Conservation (phyloP, 352 stramenopile genomes). For the Globisporangium rhizosaccharum region DNA sequence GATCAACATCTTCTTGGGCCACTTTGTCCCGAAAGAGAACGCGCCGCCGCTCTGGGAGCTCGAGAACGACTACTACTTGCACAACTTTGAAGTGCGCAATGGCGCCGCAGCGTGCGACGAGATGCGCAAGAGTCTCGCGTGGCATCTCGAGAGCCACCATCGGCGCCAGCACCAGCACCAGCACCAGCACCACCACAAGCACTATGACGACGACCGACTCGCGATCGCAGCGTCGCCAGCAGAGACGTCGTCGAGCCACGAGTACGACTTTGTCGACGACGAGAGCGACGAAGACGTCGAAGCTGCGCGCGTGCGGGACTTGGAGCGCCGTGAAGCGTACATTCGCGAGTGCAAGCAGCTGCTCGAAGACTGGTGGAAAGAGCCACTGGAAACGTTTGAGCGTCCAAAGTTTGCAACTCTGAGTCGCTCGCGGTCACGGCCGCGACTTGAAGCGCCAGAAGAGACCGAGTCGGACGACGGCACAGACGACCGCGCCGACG, state of each 20-base stretch:
- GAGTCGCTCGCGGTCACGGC: conserved; percentile 8
- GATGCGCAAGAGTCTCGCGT: conserved; percentile 51
- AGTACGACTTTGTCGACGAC: conserved; percentile 20
- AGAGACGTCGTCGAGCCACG: conserved; percentile 16
- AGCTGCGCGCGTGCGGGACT: conserved; percentile 19
- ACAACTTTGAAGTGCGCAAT: conserved; percentile 87
- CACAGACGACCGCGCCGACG: not conserved
- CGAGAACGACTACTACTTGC: conserved; percentile 88
- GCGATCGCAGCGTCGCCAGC: conserved; percentile 1
- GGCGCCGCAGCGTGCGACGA: conserved; percentile 53
- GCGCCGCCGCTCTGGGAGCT: conserved; percentile 76
- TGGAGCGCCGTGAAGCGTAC: conserved; percentile 66
- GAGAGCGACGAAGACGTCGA: conserved; percentile 19
- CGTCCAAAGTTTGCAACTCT: conserved; percentile 20
- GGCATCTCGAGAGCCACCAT: conserved; percentile 58
- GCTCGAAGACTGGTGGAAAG: conserved; percentile 84
- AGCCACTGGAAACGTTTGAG: conserved; percentile 77
- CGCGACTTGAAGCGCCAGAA: conserved; percentile 7
- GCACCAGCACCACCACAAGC: conserved; percentile 21
- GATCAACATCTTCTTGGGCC: conserved; percentile 99
- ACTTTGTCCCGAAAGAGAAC: conserved; percentile 71
- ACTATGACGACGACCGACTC: conserved; percentile 5
- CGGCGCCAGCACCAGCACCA: conserved; percentile 22
- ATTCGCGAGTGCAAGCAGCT: conserved; percentile 71
- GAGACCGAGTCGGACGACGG: conserved; percentile 14